Base-by-base conservation (phyloP, 371 early-diverging fungal genomes). In the Capillidium rhysosporum region DNA sequence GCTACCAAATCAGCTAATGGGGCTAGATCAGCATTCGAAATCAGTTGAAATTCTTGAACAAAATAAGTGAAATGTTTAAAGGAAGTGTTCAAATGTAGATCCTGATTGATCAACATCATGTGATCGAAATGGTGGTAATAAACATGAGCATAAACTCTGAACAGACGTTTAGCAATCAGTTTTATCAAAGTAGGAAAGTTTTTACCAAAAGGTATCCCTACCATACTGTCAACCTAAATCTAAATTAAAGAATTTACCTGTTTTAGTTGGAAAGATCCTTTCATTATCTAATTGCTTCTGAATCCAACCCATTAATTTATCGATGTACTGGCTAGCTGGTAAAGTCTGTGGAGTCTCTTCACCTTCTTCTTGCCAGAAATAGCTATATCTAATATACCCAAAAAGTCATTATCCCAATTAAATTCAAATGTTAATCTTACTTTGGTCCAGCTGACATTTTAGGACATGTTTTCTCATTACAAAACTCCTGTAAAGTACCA, bases 11-110 rank as follows among this genome's bases (percentile, higher is more conserved):
- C 79, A 0, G 72, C 59, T 41, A 84, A 60, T 21, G 85, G 84
- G 12, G 69, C 76, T 28, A 82, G 60, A 49, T 85, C 85, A 21
- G 14, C 14, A 53, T 67, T 59, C 23, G 82, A 77, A 31, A 91
- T 75, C 54, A 89, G 66, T 45, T 72, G 56, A 62, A 86, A 91
- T 65, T 87, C 84, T 54, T 75, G 73, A 41, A 79, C 82, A 65
- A 91, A 89, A 23, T 77, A 69, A 24, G 86, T 75, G 64, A 89
- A 89, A 62, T 91, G 92, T 59, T 84, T 85, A 65, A 89, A 89
- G 56, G 73, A 71, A 9, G 90, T 89, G 66, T 90, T 89, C 47
- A 91, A 68, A 60, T 85, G 84, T 9, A 83, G 77, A 48, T 83
- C 87, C 49, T 84, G 78, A 4, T 79, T 82, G 21, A 84, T 67